A percentile compares a stretch with the other conserved stretches of the same genome.
phyloP scores from a whole-genome alignment of 441 rosid genomes.

The Arabidopsis lyrata region DNA sequence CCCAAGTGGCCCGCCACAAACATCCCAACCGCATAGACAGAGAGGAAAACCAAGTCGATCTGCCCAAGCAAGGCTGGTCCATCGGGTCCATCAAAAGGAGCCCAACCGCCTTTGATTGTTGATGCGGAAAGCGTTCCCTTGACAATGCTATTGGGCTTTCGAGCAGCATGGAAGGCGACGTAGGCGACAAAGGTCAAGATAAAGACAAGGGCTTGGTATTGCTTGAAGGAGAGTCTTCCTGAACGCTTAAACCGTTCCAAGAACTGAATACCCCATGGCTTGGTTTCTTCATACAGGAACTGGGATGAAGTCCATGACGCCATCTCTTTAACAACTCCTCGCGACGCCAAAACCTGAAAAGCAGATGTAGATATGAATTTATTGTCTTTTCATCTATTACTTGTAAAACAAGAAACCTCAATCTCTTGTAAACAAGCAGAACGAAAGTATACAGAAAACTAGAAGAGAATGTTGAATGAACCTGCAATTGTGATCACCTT shows the following conservation, averaged over 20 bases:
- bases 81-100: conserved; percentile 72
- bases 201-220: conserved; percentile 76
- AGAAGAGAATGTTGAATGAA: not conserved
- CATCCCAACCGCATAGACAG: conserved; percentile 85
- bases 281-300: conserved; percentile 45
- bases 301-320: conserved; percentile 47
- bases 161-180: conserved; percentile 74
- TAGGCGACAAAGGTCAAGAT: conserved; percentile 86
- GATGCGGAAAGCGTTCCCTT: conserved; percentile 79
- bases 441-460: not conserved
- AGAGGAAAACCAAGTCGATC: conserved; percentile 82
- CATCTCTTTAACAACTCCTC: conserved; percentile 23
- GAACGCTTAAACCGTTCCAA: conserved; percentile 58
- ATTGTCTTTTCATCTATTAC: not conserved
- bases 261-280: conserved; percentile 72
- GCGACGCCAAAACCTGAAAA: conserved; percentile 29
- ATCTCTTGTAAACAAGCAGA: not conserved
- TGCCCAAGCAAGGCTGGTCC: conserved; percentile 83
- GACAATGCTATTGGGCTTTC: conserved; percentile 92
- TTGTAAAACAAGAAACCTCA: not conserved
- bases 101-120: conserved; percentile 71
- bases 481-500: conserved; percentile 5
- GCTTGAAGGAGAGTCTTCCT: conserved; percentile 66
- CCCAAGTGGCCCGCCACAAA: conserved; percentile 93
- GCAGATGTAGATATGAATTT: not conserved